Conservation (phyloP, 331 rosid species). For the Dryas integrifolia region DNA sequence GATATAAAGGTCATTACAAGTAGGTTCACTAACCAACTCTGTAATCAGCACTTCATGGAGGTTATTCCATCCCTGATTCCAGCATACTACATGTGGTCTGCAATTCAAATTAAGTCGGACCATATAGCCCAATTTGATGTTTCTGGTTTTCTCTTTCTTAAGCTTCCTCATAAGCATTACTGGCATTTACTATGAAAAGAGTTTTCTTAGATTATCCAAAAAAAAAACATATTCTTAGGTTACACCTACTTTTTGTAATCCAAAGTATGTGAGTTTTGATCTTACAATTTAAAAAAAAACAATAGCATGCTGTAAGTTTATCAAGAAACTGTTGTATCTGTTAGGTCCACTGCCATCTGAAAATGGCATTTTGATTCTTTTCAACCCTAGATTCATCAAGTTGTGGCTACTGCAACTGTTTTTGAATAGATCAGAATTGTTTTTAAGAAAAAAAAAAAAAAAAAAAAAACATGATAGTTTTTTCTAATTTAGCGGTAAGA, state of each 20-base stretch:
- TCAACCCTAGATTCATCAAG: background rate
- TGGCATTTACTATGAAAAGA: background rate
- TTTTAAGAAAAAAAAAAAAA: background rate
- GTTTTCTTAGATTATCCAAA: background rate
- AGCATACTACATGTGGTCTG: background rate
- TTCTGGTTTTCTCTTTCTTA: background rate
- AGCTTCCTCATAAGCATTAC: too few species aligned
- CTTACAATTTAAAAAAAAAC: background rate
- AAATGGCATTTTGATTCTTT: background rate
- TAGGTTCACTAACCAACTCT: background rate
- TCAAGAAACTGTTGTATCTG: background rate
- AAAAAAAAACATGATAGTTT: background rate
- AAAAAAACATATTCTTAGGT: background rate
- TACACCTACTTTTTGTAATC: background rate
- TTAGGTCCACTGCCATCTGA: slow-evolving; percentile 5
- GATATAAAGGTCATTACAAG: too few species aligned
- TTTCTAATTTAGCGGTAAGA: background rate
- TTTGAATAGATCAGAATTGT: background rate
- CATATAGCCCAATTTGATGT: background rate
- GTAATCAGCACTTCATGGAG: background rate
- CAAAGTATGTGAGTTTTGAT: background rate
- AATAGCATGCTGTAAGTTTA: background rate
- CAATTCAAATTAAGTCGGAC: background rate
- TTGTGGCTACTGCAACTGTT: background rate
- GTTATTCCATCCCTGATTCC: background rate